phyloP scores from a whole-genome alignment of 139 green algal genomes.

The Tetraselmis striata region DNA sequence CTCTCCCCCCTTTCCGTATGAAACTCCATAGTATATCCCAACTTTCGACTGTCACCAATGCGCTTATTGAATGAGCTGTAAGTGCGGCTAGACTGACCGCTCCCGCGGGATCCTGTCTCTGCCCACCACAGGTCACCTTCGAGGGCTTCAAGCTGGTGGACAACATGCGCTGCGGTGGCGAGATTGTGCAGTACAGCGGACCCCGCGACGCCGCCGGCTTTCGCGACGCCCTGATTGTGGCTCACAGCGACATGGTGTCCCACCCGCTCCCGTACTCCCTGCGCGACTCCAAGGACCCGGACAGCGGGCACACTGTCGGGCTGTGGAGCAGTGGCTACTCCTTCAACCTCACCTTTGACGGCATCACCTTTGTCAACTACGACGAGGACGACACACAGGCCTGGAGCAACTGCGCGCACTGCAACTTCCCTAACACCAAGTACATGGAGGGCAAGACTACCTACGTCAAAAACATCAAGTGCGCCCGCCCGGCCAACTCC shows the following conservation, averaged over 20 bases:
- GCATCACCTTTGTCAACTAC: conserved; percentile 26
- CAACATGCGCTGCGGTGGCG: not conserved
- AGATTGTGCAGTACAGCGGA: not conserved
- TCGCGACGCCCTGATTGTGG: conserved; percentile 7
- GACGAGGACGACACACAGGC: not conserved
- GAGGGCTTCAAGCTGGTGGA: not conserved
- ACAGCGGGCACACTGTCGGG: conserved; percentile 9
- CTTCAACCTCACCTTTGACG: conserved; percentile 11
- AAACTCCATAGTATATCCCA: too few relatives aligned
- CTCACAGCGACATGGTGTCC: not conserved
- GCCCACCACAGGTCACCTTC: not conserved
- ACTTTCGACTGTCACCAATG: too few relatives aligned
- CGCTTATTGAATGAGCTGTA: too few relatives aligned
- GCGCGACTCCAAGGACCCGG: conserved; percentile 4
- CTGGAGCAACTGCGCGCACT: conserved; percentile 19
- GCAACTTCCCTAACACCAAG: conserved; percentile 30
- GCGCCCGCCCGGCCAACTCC: too few relatives aligned
- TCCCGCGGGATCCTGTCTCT: too few relatives aligned
- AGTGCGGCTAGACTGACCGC: too few relatives aligned
- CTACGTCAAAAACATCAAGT: conserved; percentile 6
- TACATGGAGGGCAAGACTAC: conserved; percentile 15
- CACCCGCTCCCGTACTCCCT: conserved; percentile 1
- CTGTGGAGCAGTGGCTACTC: conserved; percentile 5
- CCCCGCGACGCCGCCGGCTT: not conserved
- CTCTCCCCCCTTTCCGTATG: too few relatives aligned